Base-by-base conservation (phyloP, 805 yeast genomes). In the Torulaspora microellipsoides region DNA sequence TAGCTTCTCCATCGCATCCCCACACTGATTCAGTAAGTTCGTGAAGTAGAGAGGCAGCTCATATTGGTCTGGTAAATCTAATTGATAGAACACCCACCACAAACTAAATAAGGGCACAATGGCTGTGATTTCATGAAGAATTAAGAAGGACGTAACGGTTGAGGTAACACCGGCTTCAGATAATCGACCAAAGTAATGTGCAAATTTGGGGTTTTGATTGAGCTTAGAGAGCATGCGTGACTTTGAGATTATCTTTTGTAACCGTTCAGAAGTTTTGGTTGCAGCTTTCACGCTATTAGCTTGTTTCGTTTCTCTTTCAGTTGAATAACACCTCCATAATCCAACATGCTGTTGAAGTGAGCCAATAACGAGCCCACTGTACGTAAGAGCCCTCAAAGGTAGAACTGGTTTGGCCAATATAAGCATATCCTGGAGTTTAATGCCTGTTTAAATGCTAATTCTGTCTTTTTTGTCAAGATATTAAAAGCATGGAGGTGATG, bases 71-170 rank as follows among this genome's bases (percentile, higher is more conserved):
- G 49, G 46, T 11, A 72, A 64, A 42, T 77, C 76, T 32, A 73
- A 68, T 46, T 75, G 71, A 62, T 83, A 84, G 48, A 85, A 71
- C 1, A 70, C 49, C 54, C 78, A 83, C 89, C 91, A 83, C 2
- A 84, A 52, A 0, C 80, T 80, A 31, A 83, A 66, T 38, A 85
- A 67, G 1, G 95, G 95, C 25, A 76, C 73, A 2, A 85, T 71
- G 2, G 95, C 95, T 0, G 90, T 73, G 33, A 85, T 49, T 56
- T 85, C 95, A 56, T 85, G 95, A 11, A 85, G 67, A 3, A 85
- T 58, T 5, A 85, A 51, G 53, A 85, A 85, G 2, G 89, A 70
- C 0, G 83, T 71, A 10, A 82, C 68, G 1, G 65, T 59, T 4
- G 64, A 49, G 4, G 55, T 48, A 2, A 67, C 52, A 15, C 64